Base-by-base conservation (phyloP, 208 protist species). In the Entamoeba histolytica region DNA sequence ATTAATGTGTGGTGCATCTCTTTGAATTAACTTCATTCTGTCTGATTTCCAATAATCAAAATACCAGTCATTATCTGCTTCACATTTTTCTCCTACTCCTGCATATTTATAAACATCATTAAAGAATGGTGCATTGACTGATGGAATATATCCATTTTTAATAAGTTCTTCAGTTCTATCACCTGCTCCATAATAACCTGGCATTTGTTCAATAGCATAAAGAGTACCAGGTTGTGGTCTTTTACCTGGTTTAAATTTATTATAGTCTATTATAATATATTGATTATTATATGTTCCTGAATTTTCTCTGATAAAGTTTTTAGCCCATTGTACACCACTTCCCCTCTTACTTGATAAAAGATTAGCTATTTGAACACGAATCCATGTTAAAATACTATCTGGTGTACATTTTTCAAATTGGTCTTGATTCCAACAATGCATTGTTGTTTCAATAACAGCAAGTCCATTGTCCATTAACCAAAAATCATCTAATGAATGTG, bases 241-340 rank as follows among this genome's bases (percentile, higher is more conserved):
- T 19, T 91, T 73, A 57, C 69, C 93, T 12, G 94, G 5, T 4
- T 5, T 94, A 50, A 96, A 96, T 31, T 95, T 93, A 7, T 96
- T 96, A 73, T 96, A 95, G 92, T 98, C 95, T 0, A 98, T 19
- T n/a, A 98, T 94, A 91, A 98, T 96, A 94, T 95, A 98, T 94
- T 98, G 97, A 93, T 97, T 97, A 94, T 97, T 97, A 93, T 98
- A 98, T 19, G 97, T 98, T 7, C 97, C 97, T 57, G 95, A 96
- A 95, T 98, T 98, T 31, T 97, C 93, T 10, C 91, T 92, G 1
- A 92, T 61, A 94, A 97, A 97, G 17, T 96, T 92, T 49, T 95
- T 47, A 12, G 95, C 93, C 96, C 97, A 98, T 55, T 96, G 93
- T 44, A 95, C 73, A 47, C 94, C 94, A 49, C 93, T 92, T 69